Evolutionary conservation across 148 eudicot species (phyloP).

Genomic region (Amaranthus palmeri): DNA sequence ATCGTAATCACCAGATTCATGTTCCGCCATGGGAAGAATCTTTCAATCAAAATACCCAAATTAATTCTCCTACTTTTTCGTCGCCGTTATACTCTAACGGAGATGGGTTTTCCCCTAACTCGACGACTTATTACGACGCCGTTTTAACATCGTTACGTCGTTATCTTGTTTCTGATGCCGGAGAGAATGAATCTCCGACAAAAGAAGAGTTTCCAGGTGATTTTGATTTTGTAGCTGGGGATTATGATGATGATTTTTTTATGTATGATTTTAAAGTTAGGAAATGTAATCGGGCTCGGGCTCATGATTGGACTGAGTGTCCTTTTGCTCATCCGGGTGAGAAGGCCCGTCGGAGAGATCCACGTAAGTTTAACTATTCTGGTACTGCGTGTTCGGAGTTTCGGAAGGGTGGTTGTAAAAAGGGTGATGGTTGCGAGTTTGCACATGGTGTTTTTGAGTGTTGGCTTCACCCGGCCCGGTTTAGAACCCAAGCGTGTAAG

Average conservation of each 20-base stretch:
- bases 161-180: conserved; percentile 16
- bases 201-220: conserved; percentile 16
- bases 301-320: conserved; percentile 91
- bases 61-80: conserved; percentile 18
- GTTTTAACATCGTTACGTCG: conserved; percentile 34
- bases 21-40: conserved; percentile 40
- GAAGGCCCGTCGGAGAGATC: conserved; percentile 78
- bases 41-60: neutral
- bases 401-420: conserved; percentile 51
- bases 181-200: neutral
- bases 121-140: conserved; percentile 25
- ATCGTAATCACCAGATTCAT: conserved; percentile 24
- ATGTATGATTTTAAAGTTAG: conserved; percentile 76
- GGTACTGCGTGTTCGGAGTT: conserved; percentile 77
- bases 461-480: conserved; percentile 77
- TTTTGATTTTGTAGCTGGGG: conserved; percentile 24
- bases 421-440: conserved; percentile 67
- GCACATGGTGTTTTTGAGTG: conserved; percentile 87
- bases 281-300: conserved; percentile 56
- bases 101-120: conserved; percentile 4
- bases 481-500: conserved; percentile 77
- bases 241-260: conserved; percentile 50
- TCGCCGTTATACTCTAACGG: conserved; percentile 8
- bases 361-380: conserved; percentile 51
- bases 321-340: conserved; percentile 80